A percentile compares a stretch with the other conserved stretches of the same genome.
Conservation (phyloP, 495 filamentous ascomycete genomes). For the Lasiosphaeriaceae sp. region DNA sequence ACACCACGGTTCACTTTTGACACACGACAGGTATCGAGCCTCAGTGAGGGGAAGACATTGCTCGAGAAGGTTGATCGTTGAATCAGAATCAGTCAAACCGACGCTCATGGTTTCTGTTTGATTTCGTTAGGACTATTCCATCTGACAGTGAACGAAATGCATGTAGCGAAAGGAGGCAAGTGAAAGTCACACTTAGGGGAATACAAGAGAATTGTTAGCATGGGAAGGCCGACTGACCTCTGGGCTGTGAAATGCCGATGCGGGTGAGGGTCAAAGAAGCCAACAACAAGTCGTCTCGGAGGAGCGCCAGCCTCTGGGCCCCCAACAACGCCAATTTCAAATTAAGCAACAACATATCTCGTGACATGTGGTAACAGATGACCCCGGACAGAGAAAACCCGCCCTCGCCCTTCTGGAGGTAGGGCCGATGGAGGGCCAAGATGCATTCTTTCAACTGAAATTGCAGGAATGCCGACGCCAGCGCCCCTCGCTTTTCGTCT, state of each 20-base stretch:
- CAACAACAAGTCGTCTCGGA: slow-evolving; percentile 31
- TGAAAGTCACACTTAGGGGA: too few species aligned
- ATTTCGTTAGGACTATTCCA: too few species aligned
- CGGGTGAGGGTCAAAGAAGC: slow-evolving; percentile 26
- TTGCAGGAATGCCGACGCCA: slow-evolving; percentile 29
- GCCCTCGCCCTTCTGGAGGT: slow-evolving; percentile 18
- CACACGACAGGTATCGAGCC: slow-evolving; percentile 29
- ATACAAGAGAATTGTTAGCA: too few species aligned
- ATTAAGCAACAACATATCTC: slow-evolving; percentile 32
- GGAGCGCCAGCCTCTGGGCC: slow-evolving; percentile 27
- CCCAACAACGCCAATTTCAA: slow-evolving; percentile 26
- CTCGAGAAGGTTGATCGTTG: slow-evolving; percentile 30
- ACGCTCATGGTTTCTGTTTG: slow-evolving; percentile 24
- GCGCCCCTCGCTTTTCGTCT: slow-evolving; percentile 11
- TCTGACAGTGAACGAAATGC: too few species aligned
- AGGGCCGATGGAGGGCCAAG: slow-evolving; percentile 30
- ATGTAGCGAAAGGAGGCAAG: too few species aligned
- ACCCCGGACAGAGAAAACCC: slow-evolving; percentile 28
- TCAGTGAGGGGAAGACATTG: slow-evolving; percentile 31
- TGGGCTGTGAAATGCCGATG: not conserved
- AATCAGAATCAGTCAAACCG: slow-evolving; percentile 25
- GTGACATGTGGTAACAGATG: slow-evolving; percentile 32
- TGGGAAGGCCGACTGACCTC: slow-evolving; percentile 17
- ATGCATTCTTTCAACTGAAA: slow-evolving; percentile 33
- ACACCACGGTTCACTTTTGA: slow-evolving; percentile 32